Base-by-base conservation (phyloP, 2,329 filamentous ascomycete genomes). In the Alternaria hordeiaustralica region DNA sequence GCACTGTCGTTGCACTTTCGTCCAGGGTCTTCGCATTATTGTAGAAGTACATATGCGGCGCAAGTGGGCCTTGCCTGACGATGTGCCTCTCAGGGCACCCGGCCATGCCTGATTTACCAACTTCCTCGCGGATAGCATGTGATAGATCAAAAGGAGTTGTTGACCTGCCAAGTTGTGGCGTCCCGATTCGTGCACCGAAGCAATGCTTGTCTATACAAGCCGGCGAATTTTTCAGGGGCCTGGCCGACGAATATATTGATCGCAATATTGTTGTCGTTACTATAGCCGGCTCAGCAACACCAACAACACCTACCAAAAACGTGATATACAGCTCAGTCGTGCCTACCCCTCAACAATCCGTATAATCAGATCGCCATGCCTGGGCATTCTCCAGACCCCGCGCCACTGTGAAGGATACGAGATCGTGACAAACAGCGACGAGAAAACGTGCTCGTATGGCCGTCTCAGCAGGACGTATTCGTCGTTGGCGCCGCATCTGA, bases 371-470 rank as follows among this genome's bases (percentile, higher is more conserved):
- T 20, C 6, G 0, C 4, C 57, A 54, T 20, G 15, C 28, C 28
- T 7, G 6, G 12, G 28, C 28, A 7, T n/a, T 7, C 30, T 44
- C 47, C 18, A 33, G 55, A 41, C 28, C 33, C 28, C 49, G 30
- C 28, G 49, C 20, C 49, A 44, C 46, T 2, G n/a, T n/a, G 13
- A 20, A 41, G 4, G 33, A 53, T 58, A 53, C 30, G 44, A 53
- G 33, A 18, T 18, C 5, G 12, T 41, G 49, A 21, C 46, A 53
- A 41, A 58, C 46, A 54, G 47, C 25, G 2, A 46, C n/a, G 11
- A 3, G 20, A 23, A 54, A 51, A 51, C 28, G 47, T 51, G 63
- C 60, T 66, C 65, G 65, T 64, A 53, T 36, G 20, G 30, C 7
- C 49, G 49, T 53, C 60, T 61, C 57, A 21, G 20, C 15, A 53